Percentiles rank a stretch among this genome's conserved stretches.
Conservation (phyloP, 495 filamentous ascomycete species). For the Podospora pseudopauciseta region DNA sequence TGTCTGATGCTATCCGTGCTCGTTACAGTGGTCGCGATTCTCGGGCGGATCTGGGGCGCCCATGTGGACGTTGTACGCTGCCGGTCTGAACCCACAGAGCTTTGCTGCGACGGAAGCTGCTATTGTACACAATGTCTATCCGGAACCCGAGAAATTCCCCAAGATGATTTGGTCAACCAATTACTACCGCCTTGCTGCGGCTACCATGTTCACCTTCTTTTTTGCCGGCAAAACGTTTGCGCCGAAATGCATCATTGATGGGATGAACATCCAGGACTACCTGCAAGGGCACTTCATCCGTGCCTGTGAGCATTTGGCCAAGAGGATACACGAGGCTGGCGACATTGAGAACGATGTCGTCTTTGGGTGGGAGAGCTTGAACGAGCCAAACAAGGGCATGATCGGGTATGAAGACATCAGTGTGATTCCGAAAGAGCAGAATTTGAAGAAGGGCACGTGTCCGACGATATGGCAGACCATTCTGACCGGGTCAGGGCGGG, state of each 20-base stretch:
- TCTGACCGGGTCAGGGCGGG: slow-evolving; percentile 79
- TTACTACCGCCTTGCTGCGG: slow-evolving; percentile 81
- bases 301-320: slow-evolving; percentile 75
- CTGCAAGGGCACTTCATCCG: slow-evolving; percentile 81
- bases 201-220: slow-evolving; percentile 91
- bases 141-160: slow-evolving; percentile 81
- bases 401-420: slow-evolving; percentile 83
- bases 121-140: slow-evolving; percentile 89
- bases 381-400: slow-evolving; percentile 89
- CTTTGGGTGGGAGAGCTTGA: slow-evolving; percentile 93
- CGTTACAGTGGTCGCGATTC: slow-evolving; percentile 78
- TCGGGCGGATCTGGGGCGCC: slow-evolving; percentile 93
- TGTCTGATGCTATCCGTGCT: not conserved
- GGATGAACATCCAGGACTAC: slow-evolving; percentile 93
- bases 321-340: slow-evolving; percentile 82
- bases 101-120: slow-evolving; percentile 89
- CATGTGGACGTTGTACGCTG: slow-evolving; percentile 96
- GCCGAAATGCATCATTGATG: slow-evolving; percentile 92
- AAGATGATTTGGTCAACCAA: slow-evolving; percentile 99
- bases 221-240: slow-evolving; percentile 92
- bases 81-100: slow-evolving; percentile 76
- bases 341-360: slow-evolving; percentile 83
- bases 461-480: slow-evolving; percentile 96
- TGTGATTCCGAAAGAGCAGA: slow-evolving; percentile 78
- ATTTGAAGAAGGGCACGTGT: slow-evolving; percentile 87